Base-by-base conservation (phyloP, 768 basidiomycete genomes). In the Pseudohyphozyma bogoriensis region DNA sequence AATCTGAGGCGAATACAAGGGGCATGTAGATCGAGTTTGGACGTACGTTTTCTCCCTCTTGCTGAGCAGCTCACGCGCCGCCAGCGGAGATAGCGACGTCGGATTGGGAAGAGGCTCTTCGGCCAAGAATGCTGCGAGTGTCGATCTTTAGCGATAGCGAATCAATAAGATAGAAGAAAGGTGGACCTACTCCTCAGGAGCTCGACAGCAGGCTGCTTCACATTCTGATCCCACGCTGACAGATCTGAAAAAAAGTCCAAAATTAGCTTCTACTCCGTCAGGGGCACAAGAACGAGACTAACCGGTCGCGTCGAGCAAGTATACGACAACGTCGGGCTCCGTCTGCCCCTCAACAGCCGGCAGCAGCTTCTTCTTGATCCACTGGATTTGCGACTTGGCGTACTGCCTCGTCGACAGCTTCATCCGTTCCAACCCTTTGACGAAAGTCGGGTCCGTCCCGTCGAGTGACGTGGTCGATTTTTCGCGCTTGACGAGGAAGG, bases 351-450 rank as follows among this genome's bases (percentile, higher is more conserved):
- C 22, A 28, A 60, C 60, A 12, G 72, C 74, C 24, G 91, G 92
- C 37, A 95, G 73, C 18, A 97, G 74, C 73, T 95, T 93, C 71
- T 89, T 89, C 40, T 82, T 79, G 50, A 97, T 84, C 95, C 95
- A 99, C 37, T 85, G 83, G 44, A 92, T 78, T 72, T 99, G 95
- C 40, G 85, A 78, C 71, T 86, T 89, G 0, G 95, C 89, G 71
- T 97, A 99, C 73, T 90, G 85, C 26, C 86, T 78, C 11, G 92
- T 99, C 0, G 86, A 84, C 0, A 80, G 73, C 72, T 96, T 95
- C 84, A 91, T 92, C 12, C 79, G 79, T 45, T 86, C 83, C 10
- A 87, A 74, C 0, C 85, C 86, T 18, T 75, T 74, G 5, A 74
- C 60, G 69, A 85, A 86, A 16, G 74, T 70, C 32, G 52, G 75